These are phyloP conservation scores for Sicyos edulis DNA, from an alignment of 306 rosid genomes.

Conservation along the genomic window DNA sequence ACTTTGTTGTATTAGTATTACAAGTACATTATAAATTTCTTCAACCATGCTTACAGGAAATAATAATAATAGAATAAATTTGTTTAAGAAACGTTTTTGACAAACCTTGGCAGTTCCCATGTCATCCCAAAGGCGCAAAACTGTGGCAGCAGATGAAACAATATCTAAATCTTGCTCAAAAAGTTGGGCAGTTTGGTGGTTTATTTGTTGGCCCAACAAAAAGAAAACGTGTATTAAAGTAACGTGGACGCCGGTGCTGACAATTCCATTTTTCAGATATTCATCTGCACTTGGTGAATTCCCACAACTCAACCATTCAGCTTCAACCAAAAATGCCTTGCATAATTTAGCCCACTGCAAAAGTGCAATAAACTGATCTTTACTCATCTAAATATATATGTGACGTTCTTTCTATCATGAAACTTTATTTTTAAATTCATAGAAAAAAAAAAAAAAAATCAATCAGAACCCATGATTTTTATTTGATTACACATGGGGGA, in stretches of 20 bases:
- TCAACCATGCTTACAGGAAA: no score
- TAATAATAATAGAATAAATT: no score
- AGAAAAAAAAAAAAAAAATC: no score
- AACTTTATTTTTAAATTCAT: no score
- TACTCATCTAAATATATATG: no score
- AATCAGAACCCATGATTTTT: no score
- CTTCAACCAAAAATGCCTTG: constrained; percentile 55
- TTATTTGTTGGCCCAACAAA: constrained; percentile 46
- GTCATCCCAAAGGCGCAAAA: constrained; percentile 77
- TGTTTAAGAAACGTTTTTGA: not conserved
- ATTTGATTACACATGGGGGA: no score
- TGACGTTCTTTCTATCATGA: no score
- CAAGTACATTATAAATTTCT: no score
- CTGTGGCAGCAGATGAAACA: constrained; percentile 40
- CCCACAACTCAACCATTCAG: constrained; percentile 57
- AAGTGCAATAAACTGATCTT: no score
- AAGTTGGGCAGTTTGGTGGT: constrained; percentile 24
- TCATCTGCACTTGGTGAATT: constrained; percentile 40
- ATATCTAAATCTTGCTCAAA: constrained; percentile 34
- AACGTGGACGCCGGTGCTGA: constrained; percentile 50
- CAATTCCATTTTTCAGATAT: constrained; percentile 51
- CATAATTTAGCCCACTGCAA: constrained; percentile 56
- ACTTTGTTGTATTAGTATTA: no score
- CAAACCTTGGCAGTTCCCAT: constrained; percentile 45
- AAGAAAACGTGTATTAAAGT: constrained; percentile 47